Percentiles rank a stretch among this genome's conserved stretches.
These are phyloP conservation scores for Babjeviella inositovora DNA, from an alignment of 805 yeast genomes.

Conservation along the genomic window DNA sequence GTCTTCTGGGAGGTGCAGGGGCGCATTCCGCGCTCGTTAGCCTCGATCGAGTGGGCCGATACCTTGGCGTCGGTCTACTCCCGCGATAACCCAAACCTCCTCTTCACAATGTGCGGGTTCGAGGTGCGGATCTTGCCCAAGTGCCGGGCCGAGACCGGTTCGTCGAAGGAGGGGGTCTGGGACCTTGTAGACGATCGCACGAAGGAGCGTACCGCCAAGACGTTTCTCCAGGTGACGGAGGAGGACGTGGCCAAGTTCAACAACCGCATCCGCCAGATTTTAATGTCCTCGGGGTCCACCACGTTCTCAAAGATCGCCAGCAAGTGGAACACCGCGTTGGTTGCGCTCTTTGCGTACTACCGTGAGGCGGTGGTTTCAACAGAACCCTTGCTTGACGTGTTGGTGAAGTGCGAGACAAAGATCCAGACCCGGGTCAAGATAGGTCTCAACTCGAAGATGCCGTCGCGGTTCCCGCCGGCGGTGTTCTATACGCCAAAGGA, in stretches of 20 bases:
- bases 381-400: constrained; percentile 53
- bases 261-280: constrained; percentile 71
- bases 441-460: constrained; percentile 96
- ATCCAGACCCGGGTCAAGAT: constrained; percentile 88
- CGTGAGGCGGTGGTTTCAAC: constrained; percentile 90
- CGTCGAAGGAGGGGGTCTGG: constrained; percentile 80
- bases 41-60: constrained; percentile 64
- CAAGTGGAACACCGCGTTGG: constrained; percentile 89
- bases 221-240: constrained; percentile 68
- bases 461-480: constrained; percentile 96
- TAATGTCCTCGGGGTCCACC: constrained; percentile 92
- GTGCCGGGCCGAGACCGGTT: constrained; percentile 32
- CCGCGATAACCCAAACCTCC: constrained; percentile 72
- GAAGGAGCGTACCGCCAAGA: constrained; percentile 80
- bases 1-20: constrained; percentile 80
- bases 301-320: constrained; percentile 90
- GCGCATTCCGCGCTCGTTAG: constrained; percentile 63
- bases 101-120: constrained; percentile 90
- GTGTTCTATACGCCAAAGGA: constrained; percentile 97
- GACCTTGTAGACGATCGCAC: constrained; percentile 55
- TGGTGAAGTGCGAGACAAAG: constrained; percentile 85
- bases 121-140: constrained; percentile 83
- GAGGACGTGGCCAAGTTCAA: constrained; percentile 70
- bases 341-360: constrained; percentile 75
- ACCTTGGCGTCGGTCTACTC: constrained; percentile 82